These are phyloP conservation scores for Coprinopsis strossmayeri DNA, from an alignment of 768 basidiomycete species.

Conservation along the genomic window DNA sequence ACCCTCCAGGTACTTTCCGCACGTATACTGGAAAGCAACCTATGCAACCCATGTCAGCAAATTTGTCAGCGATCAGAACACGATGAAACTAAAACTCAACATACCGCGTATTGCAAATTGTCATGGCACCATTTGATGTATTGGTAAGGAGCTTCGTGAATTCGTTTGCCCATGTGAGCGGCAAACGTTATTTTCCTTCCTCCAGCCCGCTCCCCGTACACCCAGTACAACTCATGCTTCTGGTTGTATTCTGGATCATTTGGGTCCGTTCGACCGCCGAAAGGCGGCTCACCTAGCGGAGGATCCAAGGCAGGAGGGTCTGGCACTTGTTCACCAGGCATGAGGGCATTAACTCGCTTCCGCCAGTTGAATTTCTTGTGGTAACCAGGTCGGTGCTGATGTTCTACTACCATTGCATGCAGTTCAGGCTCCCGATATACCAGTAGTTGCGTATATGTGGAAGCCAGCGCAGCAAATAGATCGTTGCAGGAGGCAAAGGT, in stretches of 20 bases:
- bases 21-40: neutral
- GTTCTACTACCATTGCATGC: too few relatives aligned
- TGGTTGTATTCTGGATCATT: neutral
- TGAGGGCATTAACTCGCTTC: too few relatives aligned
- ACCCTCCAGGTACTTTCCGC: neutral
- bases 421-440: too few relatives aligned
- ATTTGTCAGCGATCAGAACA: neutral
- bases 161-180: neutral
- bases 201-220: neutral
- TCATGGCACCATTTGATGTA: constrained; percentile 2
- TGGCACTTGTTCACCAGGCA: too few relatives aligned
- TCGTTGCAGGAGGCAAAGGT: too few relatives aligned
- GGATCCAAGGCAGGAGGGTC: too few relatives aligned
- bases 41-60: neutral
- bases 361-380: too few relatives aligned
- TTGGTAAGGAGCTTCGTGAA: neutral
- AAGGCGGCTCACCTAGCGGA: constrained; percentile 71
- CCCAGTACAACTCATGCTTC: neutral
- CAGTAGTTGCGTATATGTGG: too few relatives aligned
- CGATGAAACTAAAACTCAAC: neutral
- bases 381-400: too few relatives aligned
- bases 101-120: neutral
- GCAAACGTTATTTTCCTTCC: neutral
- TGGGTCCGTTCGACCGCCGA: constrained; percentile 56
- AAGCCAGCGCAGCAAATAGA: too few relatives aligned